A percentile compares a stretch with the other conserved stretches of the same genome.
phyloP scores from a whole-genome alignment of 148 eudicot genomes.

The Rhododendron molle region DNA sequence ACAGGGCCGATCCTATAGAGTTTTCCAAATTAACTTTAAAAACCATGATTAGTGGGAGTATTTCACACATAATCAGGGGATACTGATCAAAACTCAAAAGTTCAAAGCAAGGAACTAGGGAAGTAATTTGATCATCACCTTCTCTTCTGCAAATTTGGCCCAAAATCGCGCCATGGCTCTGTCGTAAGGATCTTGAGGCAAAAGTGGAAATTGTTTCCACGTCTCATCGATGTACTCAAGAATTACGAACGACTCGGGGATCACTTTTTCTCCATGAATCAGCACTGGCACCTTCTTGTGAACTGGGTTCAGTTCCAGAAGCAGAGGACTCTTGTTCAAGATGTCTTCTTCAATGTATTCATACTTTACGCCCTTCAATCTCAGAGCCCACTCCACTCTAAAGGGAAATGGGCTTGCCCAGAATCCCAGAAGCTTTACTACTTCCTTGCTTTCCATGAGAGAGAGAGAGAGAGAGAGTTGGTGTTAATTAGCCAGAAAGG shows the following conservation, averaged over 20 bases:
- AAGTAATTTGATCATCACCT: neutral
- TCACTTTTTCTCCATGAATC: slow-evolving; percentile 15
- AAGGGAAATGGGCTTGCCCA: slow-evolving; percentile 20
- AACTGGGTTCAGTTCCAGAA: slow-evolving; percentile 17
- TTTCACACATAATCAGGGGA: neutral
- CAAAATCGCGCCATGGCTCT: slow-evolving; percentile 17
- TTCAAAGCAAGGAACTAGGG: neutral
- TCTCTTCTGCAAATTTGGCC: slow-evolving; percentile 17
- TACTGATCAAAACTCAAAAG: neutral
- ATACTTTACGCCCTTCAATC: slow-evolving; percentile 19
- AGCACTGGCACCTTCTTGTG: slow-evolving; percentile 19
- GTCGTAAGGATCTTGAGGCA: slow-evolving; percentile 23
- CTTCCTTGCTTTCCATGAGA: slow-evolving; percentile 1
- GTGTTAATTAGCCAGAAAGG: too few species aligned
- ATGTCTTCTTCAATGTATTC: slow-evolving; percentile 28
- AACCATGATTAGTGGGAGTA: too few species aligned
- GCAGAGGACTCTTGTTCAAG: slow-evolving; percentile 15
- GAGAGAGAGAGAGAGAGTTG: neutral
- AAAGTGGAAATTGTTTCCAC: slow-evolving; percentile 8
- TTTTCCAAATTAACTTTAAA: too few species aligned
- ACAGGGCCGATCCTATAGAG: too few species aligned
- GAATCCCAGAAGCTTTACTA: slow-evolving; percentile 17
- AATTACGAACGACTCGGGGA: slow-evolving; percentile 12
- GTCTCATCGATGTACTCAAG: slow-evolving; percentile 29
- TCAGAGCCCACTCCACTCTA: slow-evolving; percentile 26